Percentiles rank a stretch among this genome's conserved stretches.
Evolutionary conservation across 805 yeast species (phyloP).

Genomic region (Lipomyces lipofer): DNA sequence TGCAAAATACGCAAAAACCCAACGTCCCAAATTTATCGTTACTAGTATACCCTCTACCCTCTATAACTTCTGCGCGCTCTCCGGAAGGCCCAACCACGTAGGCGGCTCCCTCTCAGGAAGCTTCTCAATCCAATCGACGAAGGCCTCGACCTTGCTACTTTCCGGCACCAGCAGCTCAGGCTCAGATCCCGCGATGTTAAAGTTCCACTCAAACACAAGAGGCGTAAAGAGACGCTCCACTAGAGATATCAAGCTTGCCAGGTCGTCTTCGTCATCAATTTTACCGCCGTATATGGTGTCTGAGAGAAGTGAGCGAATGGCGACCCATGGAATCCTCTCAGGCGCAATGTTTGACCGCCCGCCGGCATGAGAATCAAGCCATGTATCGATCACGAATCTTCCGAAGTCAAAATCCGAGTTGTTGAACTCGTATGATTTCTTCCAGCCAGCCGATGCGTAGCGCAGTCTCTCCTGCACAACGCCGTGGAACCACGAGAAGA

Average conservation of each 20-base stretch:
- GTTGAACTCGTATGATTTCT: slow-evolving; percentile 63
- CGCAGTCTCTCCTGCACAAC: slow-evolving; percentile 59
- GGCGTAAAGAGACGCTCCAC: slow-evolving; percentile 22
- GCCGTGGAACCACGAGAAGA: slow-evolving; percentile 71
- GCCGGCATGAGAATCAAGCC: slow-evolving; percentile 40
- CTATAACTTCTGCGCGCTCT: slow-evolving; percentile 45
- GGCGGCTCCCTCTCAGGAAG: slow-evolving; percentile 58
- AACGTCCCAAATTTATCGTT: no score
- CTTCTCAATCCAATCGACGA: slow-evolving; percentile 50
- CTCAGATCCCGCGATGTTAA: slow-evolving; percentile 29
- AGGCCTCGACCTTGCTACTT: slow-evolving; percentile 41
- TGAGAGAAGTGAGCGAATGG: slow-evolving; percentile 51
- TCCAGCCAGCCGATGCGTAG: slow-evolving; percentile 64
- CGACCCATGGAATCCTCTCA: slow-evolving; percentile 55
- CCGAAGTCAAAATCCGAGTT: slow-evolving; percentile 68
- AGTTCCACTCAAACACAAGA: slow-evolving; percentile 45
- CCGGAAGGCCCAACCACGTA: slow-evolving; percentile 54
- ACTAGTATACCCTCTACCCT: background rate
- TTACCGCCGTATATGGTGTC: slow-evolving; percentile 61
- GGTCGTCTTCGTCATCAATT: slow-evolving; percentile 35
- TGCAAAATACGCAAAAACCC: no score
- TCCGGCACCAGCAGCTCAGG: slow-evolving; percentile 50
- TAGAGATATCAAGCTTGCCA: slow-evolving; percentile 25
- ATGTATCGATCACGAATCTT: slow-evolving; percentile 45
- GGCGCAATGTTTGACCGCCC: slow-evolving; percentile 47